phyloP scores from a whole-genome alignment of 495 filamentous ascomycete genomes.

The Lepidopterella palustris region DNA sequence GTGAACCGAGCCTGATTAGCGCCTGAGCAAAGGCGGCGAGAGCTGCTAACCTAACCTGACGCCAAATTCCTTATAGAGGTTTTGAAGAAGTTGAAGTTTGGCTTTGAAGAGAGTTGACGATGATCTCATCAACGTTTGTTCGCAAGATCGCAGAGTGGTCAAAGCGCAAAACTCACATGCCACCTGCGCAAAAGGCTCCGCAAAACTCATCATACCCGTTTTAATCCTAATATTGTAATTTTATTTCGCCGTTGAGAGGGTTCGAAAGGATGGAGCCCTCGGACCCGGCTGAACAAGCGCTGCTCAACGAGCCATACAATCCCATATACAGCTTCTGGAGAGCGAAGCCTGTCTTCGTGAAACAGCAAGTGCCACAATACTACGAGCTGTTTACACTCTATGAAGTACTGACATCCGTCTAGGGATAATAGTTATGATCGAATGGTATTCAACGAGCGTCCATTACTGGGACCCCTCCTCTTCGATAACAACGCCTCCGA shows the following conservation, averaged over 20 bases:
- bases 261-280: constrained; percentile 11
- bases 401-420: constrained; percentile 11
- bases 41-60: no score
- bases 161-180: background rate
- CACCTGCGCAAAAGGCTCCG: background rate
- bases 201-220: background rate
- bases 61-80: background rate
- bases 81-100: background rate
- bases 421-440: constrained; percentile 35
- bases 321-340: constrained; percentile 34
- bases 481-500: constrained; percentile 87
- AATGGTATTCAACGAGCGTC: constrained; percentile 58
- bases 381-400: background rate
- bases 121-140: constrained; percentile 11
- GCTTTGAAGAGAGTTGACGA: background rate
- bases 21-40: no score
- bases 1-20: no score
- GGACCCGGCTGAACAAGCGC: constrained; percentile 14
- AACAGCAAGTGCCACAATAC: constrained; percentile 28
- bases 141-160: background rate
- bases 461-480: constrained; percentile 68
- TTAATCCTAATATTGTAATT: background rate
- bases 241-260: constrained; percentile 5
- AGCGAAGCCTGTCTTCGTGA: constrained; percentile 32
- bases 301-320: constrained; percentile 31